Evolutionary conservation across 1,139 yeast genomes (phyloP).

Genomic region (Geotrichum carabidarum): DNA sequence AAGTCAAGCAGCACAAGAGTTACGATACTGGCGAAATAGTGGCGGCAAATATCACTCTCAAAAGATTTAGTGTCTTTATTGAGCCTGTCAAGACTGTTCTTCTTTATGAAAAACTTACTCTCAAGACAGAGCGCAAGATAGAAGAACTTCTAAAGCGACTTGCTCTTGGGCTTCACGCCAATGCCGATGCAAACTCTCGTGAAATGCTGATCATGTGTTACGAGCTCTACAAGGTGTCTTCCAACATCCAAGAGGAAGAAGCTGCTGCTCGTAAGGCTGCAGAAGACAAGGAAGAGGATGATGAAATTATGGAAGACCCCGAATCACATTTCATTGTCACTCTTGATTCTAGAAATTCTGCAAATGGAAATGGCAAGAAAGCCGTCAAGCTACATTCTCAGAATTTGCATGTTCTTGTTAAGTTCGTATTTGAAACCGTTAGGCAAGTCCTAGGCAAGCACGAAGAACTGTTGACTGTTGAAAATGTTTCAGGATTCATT

Average conservation of each 20-base stretch:
- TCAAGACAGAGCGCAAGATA: slow-evolving; percentile 66
- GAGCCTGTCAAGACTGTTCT: slow-evolving; percentile 63
- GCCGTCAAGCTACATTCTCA: slow-evolving; percentile 17
- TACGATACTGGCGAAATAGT: slow-evolving; percentile 80
- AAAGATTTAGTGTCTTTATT: slow-evolving; percentile 55
- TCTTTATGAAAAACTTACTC: slow-evolving; percentile 58
- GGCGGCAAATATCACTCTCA: slow-evolving; percentile 59
- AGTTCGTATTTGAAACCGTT: slow-evolving; percentile 72
- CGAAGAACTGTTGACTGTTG: slow-evolving; percentile 48
- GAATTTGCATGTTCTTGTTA: slow-evolving; percentile 51
- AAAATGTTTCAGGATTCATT: slow-evolving; percentile 65
- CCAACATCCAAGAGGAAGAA: slow-evolving; percentile 32
- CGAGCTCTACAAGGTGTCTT: slow-evolving; percentile 61
- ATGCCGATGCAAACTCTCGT: slow-evolving; percentile 53
- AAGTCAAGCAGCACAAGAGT: slow-evolving; percentile 84
- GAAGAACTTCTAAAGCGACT: slow-evolving; percentile 75
- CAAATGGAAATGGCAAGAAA: slow-evolving; percentile 1
- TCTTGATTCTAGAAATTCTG: slow-evolving; percentile 50
- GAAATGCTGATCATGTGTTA: slow-evolving; percentile 67
- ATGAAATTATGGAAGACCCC: slow-evolving; percentile 22
- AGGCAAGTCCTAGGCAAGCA: slow-evolving; percentile 64
- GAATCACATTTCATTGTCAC: slow-evolving; percentile 68
- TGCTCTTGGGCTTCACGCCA: slow-evolving; percentile 70
- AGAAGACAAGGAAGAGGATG: slow-evolving; percentile 32
- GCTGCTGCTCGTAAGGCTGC: slow-evolving; percentile 24